Evolutionary conservation across 768 basidiomycete species (phyloP), one percentile per base, ranked within the genome.

Genomic region (Candolleomyces efflorescens): DNA sequence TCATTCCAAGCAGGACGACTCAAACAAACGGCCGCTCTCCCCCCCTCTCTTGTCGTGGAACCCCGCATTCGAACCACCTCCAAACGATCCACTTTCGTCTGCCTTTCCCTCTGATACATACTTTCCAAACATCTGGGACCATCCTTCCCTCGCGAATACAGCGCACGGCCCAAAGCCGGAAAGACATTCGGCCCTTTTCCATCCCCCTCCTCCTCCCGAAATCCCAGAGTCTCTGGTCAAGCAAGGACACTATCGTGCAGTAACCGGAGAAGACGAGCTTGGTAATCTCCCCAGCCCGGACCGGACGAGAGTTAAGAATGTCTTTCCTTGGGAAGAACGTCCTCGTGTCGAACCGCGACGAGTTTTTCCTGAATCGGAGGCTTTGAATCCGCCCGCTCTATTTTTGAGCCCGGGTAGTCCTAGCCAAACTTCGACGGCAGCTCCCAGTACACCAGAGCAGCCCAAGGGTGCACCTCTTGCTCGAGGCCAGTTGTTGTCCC

Each of bases 251-350:
- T 91, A 95, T 72, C 77, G 80, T 15, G 81, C 81, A 64, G 84
- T 89, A 18, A 78, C 77, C 1, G 80, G 80, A n/a, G 79, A 80
- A 22, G 73, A 72, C 39, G 63, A 69, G n/a, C 61, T 68, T 27
- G 74, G 76, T 11, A 63, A 68, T 15, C 71, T 73, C 12, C 80
- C 81, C 5, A 80, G 77, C 62, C 92, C 94, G 3, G 90, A 94
- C 67, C 80, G 75, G 24, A 73, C 72, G 23, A 90, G 90, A 65
- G 82, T 95, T 20, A 87, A 86, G 59, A 75, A 80, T 36, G 77
- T 97, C 36, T 98, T 99, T 71, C 94, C 96, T n/a, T 99, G 96
- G 96, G 96, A 99, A 68, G 82, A 85, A 58, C 81, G 82, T 63
- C 86, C 82, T 12, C 83, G 89, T 32, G 79, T 76, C 49, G 63